Percentiles rank a stretch among this genome's conserved stretches.
phyloP scores from a whole-genome alignment of 768 basidiomycete species.

The Sporobolomyces pararoseus region DNA sequence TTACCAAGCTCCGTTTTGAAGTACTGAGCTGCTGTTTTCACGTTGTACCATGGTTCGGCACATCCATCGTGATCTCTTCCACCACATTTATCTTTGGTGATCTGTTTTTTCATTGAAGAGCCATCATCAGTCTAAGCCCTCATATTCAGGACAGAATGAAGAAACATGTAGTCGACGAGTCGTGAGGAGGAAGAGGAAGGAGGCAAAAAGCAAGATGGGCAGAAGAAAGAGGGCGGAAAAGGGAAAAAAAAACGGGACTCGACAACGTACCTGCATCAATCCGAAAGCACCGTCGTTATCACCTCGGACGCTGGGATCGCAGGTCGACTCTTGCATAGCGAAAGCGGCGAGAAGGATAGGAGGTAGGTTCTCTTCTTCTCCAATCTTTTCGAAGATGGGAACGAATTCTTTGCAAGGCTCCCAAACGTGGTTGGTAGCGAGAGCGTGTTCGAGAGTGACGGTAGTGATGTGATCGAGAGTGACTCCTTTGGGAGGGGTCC shows the following conservation, averaged over 20 bases:
- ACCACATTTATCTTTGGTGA: slow-evolving; percentile 44
- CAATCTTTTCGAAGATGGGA: slow-evolving; percentile 61
- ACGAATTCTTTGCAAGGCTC: slow-evolving; percentile 58
- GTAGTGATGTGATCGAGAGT: slow-evolving; percentile 54
- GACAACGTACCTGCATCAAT: slow-evolving; percentile 20
- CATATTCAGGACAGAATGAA: too few species aligned
- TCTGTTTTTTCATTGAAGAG: slow-evolving; percentile 17
- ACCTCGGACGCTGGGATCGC: slow-evolving; percentile 52
- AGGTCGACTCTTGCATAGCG: slow-evolving; percentile 81
- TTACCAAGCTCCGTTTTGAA: slow-evolving; percentile 24
- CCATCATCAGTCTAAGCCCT: too few species aligned
- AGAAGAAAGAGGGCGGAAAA: neutral
- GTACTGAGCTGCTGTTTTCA: slow-evolving; percentile 36
- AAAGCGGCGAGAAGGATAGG: slow-evolving; percentile 77
- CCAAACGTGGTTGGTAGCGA: slow-evolving; percentile 61
- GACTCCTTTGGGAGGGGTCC: slow-evolving; percentile 49
- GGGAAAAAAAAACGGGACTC: neutral
- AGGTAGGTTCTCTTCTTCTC: slow-evolving; percentile 57
- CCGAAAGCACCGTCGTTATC: slow-evolving; percentile 36
- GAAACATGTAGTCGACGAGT: too few species aligned
- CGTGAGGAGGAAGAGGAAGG: too few species aligned
- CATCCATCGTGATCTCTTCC: slow-evolving; percentile 33
- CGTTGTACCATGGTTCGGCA: slow-evolving; percentile 39
- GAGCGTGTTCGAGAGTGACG: slow-evolving; percentile 54
- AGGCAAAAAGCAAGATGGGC: neutral